These are phyloP conservation scores for Drechslerella coelobrocha DNA, from an alignment of 2,329 filamentous ascomycete species.

Conservation along the genomic window DNA sequence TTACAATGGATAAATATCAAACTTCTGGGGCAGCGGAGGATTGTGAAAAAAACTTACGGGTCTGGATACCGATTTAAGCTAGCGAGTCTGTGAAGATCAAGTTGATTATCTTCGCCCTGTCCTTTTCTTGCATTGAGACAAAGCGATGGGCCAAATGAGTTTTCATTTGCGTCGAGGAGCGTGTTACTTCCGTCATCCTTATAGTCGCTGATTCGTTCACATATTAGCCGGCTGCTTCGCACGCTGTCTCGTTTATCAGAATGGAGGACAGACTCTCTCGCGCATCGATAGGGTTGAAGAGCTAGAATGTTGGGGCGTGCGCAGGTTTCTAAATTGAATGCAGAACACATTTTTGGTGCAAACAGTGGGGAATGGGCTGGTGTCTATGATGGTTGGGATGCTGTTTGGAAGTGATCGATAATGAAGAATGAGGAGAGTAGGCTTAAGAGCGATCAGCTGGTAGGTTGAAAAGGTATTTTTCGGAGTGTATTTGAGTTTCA, in stretches of 20 bases:
- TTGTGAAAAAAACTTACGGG: conserved; percentile 63
- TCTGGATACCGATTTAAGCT: conserved; percentile 94
- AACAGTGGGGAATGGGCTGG: neutral
- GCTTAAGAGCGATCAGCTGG: too few species aligned
- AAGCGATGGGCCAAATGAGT: conserved; percentile 87
- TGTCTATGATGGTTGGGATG: too few species aligned
- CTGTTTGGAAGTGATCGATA: too few species aligned
- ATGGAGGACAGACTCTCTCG: conserved; percentile 71
- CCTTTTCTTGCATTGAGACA: conserved; percentile 59
- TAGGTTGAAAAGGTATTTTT: too few species aligned
- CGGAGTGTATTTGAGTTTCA: too few species aligned
- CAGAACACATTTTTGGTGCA: conserved; percentile 55
- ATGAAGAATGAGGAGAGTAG: too few species aligned
- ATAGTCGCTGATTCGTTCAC: conserved; percentile 74
- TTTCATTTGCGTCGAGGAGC: conserved; percentile 97
- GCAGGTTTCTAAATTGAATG: conserved; percentile 76
- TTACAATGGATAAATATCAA: neutral
- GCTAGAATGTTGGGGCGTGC: conserved; percentile 77
- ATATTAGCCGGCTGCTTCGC: conserved; percentile 48
- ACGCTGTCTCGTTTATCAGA: neutral
- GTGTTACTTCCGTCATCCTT: conserved; percentile 97
- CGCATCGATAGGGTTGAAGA: conserved; percentile 78
- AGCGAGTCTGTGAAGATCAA: conserved; percentile 71
- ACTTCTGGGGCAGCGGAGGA: neutral
- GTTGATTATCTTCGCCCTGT: conserved; percentile 57